These are phyloP conservation scores for Mortierella sp. DNA, from an alignment of 371 early-diverging fungal genomes.

Conservation along the genomic window DNA sequence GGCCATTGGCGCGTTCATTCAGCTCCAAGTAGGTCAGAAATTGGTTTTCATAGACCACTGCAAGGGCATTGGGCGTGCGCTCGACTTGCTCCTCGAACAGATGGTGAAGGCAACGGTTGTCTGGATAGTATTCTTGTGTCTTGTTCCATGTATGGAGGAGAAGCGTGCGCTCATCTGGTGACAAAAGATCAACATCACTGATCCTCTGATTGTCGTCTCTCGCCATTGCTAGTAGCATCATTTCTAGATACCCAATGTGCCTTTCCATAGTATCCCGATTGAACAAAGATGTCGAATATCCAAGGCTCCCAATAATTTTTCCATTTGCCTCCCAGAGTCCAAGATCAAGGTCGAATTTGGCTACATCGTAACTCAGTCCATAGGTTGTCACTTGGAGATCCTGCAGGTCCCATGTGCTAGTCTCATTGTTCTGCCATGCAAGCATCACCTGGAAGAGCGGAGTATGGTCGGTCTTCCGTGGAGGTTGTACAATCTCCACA, in stretches of 20 bases:
- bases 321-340: not conserved
- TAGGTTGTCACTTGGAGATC: not conserved
- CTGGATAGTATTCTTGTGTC: not conserved
- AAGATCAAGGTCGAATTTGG: constrained; percentile 5
- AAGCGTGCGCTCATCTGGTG: constrained; percentile 6
- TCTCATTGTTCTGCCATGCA: constrained; percentile 19
- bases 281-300: constrained; percentile 13
- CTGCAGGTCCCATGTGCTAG: not conserved
- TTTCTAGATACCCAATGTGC: constrained; percentile 9
- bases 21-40: constrained; percentile 22
- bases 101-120: constrained; percentile 3
- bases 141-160: constrained; percentile 21
- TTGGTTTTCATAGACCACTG: constrained; percentile 17
- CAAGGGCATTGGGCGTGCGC: constrained; percentile 16
- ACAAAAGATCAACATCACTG: constrained; percentile 5
- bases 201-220: not conserved
- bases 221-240: constrained; percentile 7
- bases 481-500: constrained; percentile 15
- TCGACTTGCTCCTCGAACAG: constrained; percentile 13
- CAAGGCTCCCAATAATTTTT: constrained; percentile 3
- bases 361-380: not conserved
- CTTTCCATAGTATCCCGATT: constrained; percentile 8
- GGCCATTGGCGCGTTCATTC: constrained; percentile 11
- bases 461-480: constrained; percentile 6
- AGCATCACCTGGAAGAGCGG: constrained; percentile 21